These are phyloP conservation scores for Cyanidiococcus yangmingshanensis DNA, from an alignment of 23 red algal genomes.

Conservation along the genomic window DNA sequence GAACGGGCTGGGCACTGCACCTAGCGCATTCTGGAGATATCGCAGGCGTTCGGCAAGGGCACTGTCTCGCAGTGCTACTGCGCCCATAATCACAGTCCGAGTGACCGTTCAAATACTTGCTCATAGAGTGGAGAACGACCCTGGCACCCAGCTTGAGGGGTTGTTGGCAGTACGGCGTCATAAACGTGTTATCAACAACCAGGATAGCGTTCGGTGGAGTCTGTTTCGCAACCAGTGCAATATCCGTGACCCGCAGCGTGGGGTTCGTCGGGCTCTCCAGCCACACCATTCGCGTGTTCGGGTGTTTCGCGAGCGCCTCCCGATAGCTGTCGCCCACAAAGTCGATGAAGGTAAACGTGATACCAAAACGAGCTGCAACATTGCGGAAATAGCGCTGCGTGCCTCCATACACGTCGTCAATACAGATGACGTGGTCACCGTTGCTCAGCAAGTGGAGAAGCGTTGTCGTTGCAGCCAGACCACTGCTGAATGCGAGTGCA, in stretches of 20 bases:
- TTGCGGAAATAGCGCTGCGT: constrained; percentile 43
- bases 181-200: constrained; percentile 52
- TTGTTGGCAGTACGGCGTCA: constrained; percentile 32
- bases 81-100: constrained; percentile 47
- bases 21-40: constrained; percentile 36
- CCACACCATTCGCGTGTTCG: constrained; percentile 30
- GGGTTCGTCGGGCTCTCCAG: constrained; percentile 48
- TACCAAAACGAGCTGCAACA: constrained; percentile 23
- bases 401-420: constrained; percentile 45
- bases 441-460: constrained; percentile 31
- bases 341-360: constrained; percentile 39
- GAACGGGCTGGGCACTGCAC: constrained; percentile 32
- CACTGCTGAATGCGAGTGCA: constrained; percentile 27
- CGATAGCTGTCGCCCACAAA: constrained; percentile 6
- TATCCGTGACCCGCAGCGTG: constrained; percentile 35
- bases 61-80: constrained; percentile 19
- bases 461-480: constrained; percentile 33
- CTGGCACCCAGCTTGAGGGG: constrained; percentile 38
- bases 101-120: constrained; percentile 50
- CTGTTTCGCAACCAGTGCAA: constrained; percentile 20
- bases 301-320: background rate
- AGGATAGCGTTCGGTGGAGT: constrained; percentile 11
- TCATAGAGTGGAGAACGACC: constrained; percentile 29
- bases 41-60: constrained; percentile 25
- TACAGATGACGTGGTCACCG: constrained; percentile 40